Evolutionary conservation across 352 stramenopile genomes (phyloP).

Genomic region (Phytophthora pinifolia): DNA sequence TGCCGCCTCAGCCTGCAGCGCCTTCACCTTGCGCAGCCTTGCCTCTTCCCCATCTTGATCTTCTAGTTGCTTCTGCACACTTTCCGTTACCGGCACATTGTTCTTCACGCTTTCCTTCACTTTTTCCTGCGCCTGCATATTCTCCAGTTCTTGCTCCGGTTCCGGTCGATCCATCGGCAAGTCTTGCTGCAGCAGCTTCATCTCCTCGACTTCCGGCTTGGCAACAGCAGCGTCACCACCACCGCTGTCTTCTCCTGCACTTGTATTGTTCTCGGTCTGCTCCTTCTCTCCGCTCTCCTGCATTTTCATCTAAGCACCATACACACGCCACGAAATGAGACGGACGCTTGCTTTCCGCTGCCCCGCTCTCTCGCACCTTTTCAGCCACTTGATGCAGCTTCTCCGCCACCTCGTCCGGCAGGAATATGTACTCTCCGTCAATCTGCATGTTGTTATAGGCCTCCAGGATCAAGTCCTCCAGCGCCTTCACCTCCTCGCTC

Average conservation of each 20-base stretch:
- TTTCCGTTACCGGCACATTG: neutral
- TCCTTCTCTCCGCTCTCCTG: slow-evolving; percentile 26
- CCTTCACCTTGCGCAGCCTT: slow-evolving; percentile 21
- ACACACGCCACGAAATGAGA: slow-evolving; percentile 15
- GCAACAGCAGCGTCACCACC: slow-evolving; percentile 13
- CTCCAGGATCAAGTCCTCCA: slow-evolving; percentile 78
- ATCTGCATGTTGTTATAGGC: slow-evolving; percentile 86
- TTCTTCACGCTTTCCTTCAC: slow-evolving; percentile 10
- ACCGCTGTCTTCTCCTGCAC: slow-evolving; percentile 21
- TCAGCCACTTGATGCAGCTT: slow-evolving; percentile 64
- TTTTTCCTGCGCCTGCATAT: slow-evolving; percentile 7
- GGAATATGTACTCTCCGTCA: slow-evolving; percentile 78
- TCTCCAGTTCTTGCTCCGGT: slow-evolving; percentile 20
- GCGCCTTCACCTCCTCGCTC: slow-evolving; percentile 37
- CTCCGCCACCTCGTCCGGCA: slow-evolving; percentile 61
- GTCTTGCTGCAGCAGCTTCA: slow-evolving; percentile 11
- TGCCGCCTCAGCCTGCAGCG: slow-evolving; percentile 10
- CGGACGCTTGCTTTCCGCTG: neutral
- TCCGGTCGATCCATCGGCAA: slow-evolving; percentile 23
- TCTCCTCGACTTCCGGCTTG: slow-evolving; percentile 8
- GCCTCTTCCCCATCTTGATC: slow-evolving; percentile 10
- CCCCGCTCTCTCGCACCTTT: slow-evolving; percentile 36
- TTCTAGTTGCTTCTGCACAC: slow-evolving; percentile 8
- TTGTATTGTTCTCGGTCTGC: slow-evolving; percentile 19
- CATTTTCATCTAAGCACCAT: slow-evolving; percentile 19